Evolutionary conservation across 2,329 filamentous ascomycete species (phyloP).

Genomic region (Penicillium decumbens): DNA sequence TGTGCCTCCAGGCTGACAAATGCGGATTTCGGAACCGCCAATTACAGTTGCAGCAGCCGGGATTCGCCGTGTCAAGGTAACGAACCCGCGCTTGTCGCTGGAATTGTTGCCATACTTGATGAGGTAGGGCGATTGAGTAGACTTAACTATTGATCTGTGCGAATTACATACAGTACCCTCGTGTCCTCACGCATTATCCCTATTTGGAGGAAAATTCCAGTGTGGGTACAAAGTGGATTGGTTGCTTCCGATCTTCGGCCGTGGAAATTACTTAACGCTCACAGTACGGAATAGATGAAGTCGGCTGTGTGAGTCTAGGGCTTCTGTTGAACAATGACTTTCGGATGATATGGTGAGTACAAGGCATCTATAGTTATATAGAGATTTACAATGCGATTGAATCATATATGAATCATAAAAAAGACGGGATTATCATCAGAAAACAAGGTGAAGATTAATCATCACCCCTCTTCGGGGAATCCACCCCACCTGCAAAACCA

Average conservation of each 20-base stretch:
- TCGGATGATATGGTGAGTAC: background rate
- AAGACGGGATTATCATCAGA: background rate
- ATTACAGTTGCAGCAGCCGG: constrained; percentile 6
- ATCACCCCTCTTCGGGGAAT: constrained; percentile 9
- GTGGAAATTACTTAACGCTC: background rate
- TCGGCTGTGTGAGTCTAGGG: background rate
- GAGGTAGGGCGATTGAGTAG: background rate
- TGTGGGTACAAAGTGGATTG: constrained; percentile 8
- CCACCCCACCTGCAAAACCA: constrained; percentile 10
- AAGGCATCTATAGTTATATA: background rate
- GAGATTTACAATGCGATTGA: background rate
- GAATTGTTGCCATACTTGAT: background rate
- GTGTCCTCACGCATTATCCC: background rate
- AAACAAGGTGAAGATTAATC: constrained; percentile 15
- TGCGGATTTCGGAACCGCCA: constrained; percentile 1
- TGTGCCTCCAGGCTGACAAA: constrained; percentile 6
- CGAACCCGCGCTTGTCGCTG: constrained; percentile 15
- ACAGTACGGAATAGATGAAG: background rate
- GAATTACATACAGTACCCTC: background rate
- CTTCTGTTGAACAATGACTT: background rate
- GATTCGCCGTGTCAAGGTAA: background rate
- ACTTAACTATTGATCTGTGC: background rate
- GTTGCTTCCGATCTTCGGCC: constrained; percentile 15
- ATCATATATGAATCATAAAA: background rate
- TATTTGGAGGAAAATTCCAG: constrained; percentile 1